Conservation (phyloP, 2,329 filamentous ascomycete genomes). For the Phialemonium atrogriseum region DNA sequence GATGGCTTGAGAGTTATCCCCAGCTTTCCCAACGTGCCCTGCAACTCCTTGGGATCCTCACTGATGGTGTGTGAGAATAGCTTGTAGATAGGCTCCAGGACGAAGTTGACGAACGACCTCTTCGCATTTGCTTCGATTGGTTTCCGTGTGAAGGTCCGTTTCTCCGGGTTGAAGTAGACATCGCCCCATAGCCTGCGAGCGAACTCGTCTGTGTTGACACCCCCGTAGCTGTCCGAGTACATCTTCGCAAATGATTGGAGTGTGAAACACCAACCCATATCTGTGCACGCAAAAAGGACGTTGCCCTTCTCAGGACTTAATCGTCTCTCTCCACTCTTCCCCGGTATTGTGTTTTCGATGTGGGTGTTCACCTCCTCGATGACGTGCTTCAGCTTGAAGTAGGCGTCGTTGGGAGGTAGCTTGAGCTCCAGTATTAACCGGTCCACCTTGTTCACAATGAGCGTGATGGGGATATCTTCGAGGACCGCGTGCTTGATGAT, state of each 20-base stretch:
- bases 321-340: slow-evolving; percentile 68
- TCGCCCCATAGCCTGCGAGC: slow-evolving; percentile 87
- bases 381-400: slow-evolving; percentile 99
- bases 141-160: slow-evolving; percentile 87
- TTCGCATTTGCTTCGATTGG: slow-evolving; percentile 70
- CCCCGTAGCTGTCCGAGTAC: slow-evolving; percentile 84
- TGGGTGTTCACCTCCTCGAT: slow-evolving; percentile 95
- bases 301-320: slow-evolving; percentile 96
- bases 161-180: slow-evolving; percentile 88
- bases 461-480: slow-evolving; percentile 77
- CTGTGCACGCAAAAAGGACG: slow-evolving; percentile 90
- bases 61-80: slow-evolving; percentile 92
- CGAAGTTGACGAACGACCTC: slow-evolving; percentile 86
- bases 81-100: slow-evolving; percentile 96
- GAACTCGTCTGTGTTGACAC: slow-evolving; percentile 76
- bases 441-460: slow-evolving; percentile 97
- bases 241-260: slow-evolving; percentile 90
- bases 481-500: slow-evolving; percentile 93
- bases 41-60: slow-evolving; percentile 77
- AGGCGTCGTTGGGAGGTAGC: slow-evolving; percentile 87
- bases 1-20: slow-evolving; percentile 86
- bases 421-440: slow-evolving; percentile 89
- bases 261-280: slow-evolving; percentile 96
- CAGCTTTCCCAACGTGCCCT: slow-evolving; percentile 66
- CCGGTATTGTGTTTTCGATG: slow-evolving; percentile 81